Conservation (phyloP, 1,139 yeast species). For the Blastobotrys buckinghamii region DNA sequence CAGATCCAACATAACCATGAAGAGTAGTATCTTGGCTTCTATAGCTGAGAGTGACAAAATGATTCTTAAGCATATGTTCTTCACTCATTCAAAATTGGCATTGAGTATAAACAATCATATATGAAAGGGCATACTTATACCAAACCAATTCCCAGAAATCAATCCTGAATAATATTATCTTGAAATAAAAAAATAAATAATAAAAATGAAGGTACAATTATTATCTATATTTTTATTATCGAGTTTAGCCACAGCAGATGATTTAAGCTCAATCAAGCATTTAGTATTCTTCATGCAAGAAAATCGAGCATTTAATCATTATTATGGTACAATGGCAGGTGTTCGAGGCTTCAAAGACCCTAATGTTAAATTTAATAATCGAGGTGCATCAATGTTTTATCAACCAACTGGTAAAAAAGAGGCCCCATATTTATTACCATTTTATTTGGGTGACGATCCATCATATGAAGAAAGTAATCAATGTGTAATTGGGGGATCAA, state of each 20-base stretch:
- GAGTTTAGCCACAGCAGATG: slow-evolving; percentile 40
- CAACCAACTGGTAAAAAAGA: slow-evolving; percentile 11
- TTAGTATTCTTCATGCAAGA: slow-evolving; percentile 28
- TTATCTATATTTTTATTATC: not conserved
- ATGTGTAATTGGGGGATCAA: slow-evolving; percentile 23
- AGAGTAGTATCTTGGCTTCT: too few relatives aligned
- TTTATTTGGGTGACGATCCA: slow-evolving; percentile 16
- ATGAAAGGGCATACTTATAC: too few relatives aligned
- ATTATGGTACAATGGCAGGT: slow-evolving; percentile 28
- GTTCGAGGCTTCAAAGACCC: slow-evolving; percentile 30
- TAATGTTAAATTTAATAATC: slow-evolving; percentile 15
- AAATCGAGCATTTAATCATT: slow-evolving; percentile 28
- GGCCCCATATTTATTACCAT: slow-evolving; percentile 17
- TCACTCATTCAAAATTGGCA: too few relatives aligned
- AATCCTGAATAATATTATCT: too few relatives aligned
- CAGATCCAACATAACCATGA: too few relatives aligned
- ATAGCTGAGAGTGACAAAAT: too few relatives aligned
- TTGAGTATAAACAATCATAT: too few relatives aligned
- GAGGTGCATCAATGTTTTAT: slow-evolving; percentile 10
- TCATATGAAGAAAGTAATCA: slow-evolving; percentile 20
- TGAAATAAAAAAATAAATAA: too few relatives aligned
- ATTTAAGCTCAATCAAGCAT: slow-evolving; percentile 38
- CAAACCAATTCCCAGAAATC: too few relatives aligned
- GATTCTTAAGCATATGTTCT: too few relatives aligned
- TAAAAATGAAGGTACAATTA: not conserved